Conservation (phyloP, 192 early-diverging fungal genomes). For the Umbelopsis sp. region DNA sequence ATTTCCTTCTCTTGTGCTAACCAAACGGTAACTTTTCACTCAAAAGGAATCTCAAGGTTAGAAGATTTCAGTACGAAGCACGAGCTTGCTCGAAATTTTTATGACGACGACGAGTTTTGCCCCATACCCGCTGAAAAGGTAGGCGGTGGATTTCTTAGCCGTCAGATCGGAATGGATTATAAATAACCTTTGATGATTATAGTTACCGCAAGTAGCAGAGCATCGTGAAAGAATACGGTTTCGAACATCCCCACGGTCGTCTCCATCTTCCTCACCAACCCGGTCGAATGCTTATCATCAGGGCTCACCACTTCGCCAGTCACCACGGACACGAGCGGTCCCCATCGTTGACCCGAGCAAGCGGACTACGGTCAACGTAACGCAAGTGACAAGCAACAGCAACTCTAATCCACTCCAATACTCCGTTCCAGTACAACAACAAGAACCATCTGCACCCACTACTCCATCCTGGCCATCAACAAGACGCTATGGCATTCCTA, state of each 20-base stretch:
- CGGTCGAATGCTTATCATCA: constrained; percentile 1
- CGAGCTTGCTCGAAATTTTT: constrained; percentile 53
- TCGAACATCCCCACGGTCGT: neutral
- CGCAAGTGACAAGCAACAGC: neutral
- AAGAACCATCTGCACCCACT: neutral
- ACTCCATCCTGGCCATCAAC: neutral
- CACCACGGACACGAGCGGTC: constrained; percentile 2
- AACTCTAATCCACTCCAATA: neutral
- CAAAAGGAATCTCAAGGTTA: constrained; percentile 13
- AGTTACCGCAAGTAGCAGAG: constrained; percentile 6
- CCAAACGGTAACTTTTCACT: neutral
- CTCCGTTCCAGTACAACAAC: neutral
- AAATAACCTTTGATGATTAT: neutral
- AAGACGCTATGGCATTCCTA: constrained; percentile 11
- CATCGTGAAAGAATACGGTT: constrained; percentile 12
- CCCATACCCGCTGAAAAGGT: constrained; percentile 54
- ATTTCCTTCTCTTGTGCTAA: neutral
- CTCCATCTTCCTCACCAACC: neutral
- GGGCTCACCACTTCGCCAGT: constrained; percentile 8
- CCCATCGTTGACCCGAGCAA: constrained; percentile 19
- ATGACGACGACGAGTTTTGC: constrained; percentile 63
- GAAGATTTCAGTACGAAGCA: constrained; percentile 45
- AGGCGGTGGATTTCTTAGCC: neutral
- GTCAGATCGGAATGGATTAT: neutral
- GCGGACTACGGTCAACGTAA: neutral